These are phyloP conservation scores for Cyclotella distinguenda DNA, from an alignment of 108 stramenopile species.

Conservation along the genomic window DNA sequence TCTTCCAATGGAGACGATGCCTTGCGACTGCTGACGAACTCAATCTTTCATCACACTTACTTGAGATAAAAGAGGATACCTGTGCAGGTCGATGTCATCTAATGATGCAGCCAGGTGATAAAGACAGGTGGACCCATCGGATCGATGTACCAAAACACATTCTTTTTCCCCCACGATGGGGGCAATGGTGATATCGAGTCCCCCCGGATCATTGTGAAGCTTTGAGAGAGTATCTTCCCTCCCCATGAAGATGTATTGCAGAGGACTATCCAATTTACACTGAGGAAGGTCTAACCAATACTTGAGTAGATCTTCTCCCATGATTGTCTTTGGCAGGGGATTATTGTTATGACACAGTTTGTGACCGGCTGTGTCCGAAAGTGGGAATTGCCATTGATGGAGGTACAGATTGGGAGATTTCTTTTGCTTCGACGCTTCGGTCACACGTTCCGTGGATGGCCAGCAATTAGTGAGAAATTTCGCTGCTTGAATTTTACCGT, in stretches of 20 bases:
- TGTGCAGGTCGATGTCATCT: slow-evolving; percentile 61
- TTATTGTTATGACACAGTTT: slow-evolving; percentile 62
- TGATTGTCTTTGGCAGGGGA: slow-evolving; percentile 60
- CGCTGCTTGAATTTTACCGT: slow-evolving; percentile 47
- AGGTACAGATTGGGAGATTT: slow-evolving; percentile 52
- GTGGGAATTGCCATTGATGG: slow-evolving; percentile 89
- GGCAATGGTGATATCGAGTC: slow-evolving; percentile 76
- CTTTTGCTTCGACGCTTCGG: slow-evolving; percentile 24
- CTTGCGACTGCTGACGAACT: too few species aligned
- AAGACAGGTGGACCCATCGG: slow-evolving; percentile 60
- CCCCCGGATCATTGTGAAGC: slow-evolving; percentile 73
- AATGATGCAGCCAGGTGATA: slow-evolving; percentile 59
- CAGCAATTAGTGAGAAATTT: slow-evolving; percentile 70
- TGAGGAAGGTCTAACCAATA: slow-evolving; percentile 70
- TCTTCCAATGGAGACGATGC: too few species aligned
- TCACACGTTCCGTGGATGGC: slow-evolving; percentile 35
- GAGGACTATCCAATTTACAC: slow-evolving; percentile 56
- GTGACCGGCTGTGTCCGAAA: slow-evolving; percentile 58
- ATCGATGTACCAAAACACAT: slow-evolving; percentile 73
- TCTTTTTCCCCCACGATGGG: slow-evolving; percentile 83
- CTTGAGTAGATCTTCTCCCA: slow-evolving; percentile 73
- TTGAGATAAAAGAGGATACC: slow-evolving; percentile 59
- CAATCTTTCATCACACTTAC: too few species aligned
- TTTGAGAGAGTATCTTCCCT: slow-evolving; percentile 59
- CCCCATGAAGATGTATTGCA: slow-evolving; percentile 90